Evolutionary conservation across 2,329 filamentous ascomycete genomes (phyloP), one percentile per base, ranked within the genome.

Genomic region (Ophiostoma quercus): DNA sequence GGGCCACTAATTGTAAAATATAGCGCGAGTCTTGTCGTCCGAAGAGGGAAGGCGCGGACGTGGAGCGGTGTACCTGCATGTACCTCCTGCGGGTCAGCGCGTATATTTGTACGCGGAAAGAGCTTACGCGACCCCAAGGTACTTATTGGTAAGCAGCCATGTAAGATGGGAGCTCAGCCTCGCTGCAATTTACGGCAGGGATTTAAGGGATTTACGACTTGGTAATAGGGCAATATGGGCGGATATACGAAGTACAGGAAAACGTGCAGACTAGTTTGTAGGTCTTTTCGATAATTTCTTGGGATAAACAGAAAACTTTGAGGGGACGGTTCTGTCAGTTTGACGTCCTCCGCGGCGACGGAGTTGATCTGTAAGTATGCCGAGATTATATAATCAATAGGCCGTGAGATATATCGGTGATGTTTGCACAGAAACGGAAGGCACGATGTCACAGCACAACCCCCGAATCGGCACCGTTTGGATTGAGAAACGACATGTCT

Each of bases 1-100:
- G 51, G 47, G 51, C 16, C 43, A 12, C 51, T 25, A 16, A 14
- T 62, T 16, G 25, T 14, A 1, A 12, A 16, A 16, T 60, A 32
- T 32, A 60, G 57, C 57, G 57, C 51, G 51, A 57, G 51, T 57
- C 51, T 57, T 57, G 51, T 57, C 22, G 51, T 57, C 51, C 51
- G n/a, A 57, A 57, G n/a, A 57, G 51, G 51, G 51, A 57, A 57
- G 51, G 51, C 51, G 8, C 51, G 51, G n/a, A 4, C 3, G 51
- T 57, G n/a, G 9, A 25, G n/a, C 22, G 9, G 25, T 25, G 51
- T 57, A 57, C 51, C 9, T 22, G 8, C 51, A 57, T 8, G 51
- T 57, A 57, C 51, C 51, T 22, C 2, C 3, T 57, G 22, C n/a
- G 22, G 51, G 51, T 57, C n/a, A 25, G 11, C n/a, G 51, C 51